A percentile compares a stretch with the other conserved stretches of the same genome.
Conservation (phyloP, 1,139 yeast species). For the Taphrina flavorubra region DNA sequence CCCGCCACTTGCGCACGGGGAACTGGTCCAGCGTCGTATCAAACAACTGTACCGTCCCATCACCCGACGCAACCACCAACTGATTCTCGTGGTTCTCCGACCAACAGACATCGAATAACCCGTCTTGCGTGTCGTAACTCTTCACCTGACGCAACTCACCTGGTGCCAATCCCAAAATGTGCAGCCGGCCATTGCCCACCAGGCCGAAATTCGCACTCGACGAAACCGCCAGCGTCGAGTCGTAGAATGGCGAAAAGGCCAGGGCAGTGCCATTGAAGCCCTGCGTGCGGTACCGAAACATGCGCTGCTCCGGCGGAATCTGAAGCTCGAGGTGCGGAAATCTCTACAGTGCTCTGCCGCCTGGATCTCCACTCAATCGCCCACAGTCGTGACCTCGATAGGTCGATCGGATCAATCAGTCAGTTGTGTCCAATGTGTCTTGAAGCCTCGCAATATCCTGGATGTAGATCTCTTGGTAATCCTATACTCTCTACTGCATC, state of each 20-base stretch:
- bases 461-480: no score
- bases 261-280: slow-evolving; percentile 90
- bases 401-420: no score
- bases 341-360: no score
- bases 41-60: slow-evolving; percentile 82
- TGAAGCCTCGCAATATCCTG: no score
- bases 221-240: slow-evolving; percentile 86
- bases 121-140: slow-evolving; percentile 88
- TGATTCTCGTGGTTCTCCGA: slow-evolving; percentile 90
- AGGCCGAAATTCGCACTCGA: slow-evolving; percentile 91
- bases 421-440: no score
- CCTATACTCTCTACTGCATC: no score
- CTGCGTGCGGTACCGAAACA: slow-evolving; percentile 39
- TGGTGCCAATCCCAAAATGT: slow-evolving; percentile 68
- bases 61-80: slow-evolving; percentile 81
- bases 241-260: slow-evolving; percentile 89
- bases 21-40: slow-evolving; percentile 70
- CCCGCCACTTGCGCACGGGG: slow-evolving; percentile 79
- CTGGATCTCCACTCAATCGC: no score
- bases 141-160: slow-evolving; percentile 57
- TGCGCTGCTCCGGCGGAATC: slow-evolving; percentile 10
- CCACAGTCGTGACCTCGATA: no score
- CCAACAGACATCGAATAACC: slow-evolving; percentile 87
- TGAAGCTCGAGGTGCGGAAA: no score
- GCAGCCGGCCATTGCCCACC: slow-evolving; percentile 89